These are phyloP conservation scores for Citrus sp. DNA, from an alignment of 345 rosid species.

Conservation along the genomic window DNA sequence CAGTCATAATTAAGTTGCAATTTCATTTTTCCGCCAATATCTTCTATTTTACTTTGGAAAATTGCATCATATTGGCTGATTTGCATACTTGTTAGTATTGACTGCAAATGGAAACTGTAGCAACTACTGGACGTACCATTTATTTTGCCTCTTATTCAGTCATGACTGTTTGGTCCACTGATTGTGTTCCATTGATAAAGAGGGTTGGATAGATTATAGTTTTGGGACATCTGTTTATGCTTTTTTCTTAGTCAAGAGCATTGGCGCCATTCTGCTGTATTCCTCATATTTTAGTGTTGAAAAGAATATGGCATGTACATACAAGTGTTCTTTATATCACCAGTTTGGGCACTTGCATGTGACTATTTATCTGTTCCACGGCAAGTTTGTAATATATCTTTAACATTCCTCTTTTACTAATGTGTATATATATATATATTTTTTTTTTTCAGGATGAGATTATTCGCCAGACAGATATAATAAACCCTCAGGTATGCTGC, in stretches of 20 bases:
- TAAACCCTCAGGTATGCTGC: conserved; percentile 82
- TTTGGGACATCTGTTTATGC: not conserved
- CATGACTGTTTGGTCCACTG: not conserved
- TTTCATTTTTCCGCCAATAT: not conserved
- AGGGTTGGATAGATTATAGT: not conserved
- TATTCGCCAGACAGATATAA: conserved; percentile 55
- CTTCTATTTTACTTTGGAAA: not conserved
- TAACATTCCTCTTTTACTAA: not conserved
- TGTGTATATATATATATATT: too few relatives aligned
- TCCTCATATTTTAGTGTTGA: not conserved
- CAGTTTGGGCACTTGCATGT: not conserved
- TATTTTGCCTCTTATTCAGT: not conserved
- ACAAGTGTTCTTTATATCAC: not conserved
- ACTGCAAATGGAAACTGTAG: not conserved
- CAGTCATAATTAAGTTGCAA: not conserved
- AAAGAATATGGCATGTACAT: not conserved
- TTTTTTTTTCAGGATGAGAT: conserved; percentile 57
- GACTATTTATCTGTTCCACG: not conserved
- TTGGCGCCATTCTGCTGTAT: not conserved
- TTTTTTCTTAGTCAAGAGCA: not conserved
- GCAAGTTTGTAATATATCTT: not conserved
- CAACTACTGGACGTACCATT: not conserved
- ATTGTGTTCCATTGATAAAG: not conserved
- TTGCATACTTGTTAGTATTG: not conserved
- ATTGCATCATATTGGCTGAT: not conserved